Conservation (phyloP, 2,329 filamentous ascomycete genomes). For the Apiospora rasikravindrae region DNA sequence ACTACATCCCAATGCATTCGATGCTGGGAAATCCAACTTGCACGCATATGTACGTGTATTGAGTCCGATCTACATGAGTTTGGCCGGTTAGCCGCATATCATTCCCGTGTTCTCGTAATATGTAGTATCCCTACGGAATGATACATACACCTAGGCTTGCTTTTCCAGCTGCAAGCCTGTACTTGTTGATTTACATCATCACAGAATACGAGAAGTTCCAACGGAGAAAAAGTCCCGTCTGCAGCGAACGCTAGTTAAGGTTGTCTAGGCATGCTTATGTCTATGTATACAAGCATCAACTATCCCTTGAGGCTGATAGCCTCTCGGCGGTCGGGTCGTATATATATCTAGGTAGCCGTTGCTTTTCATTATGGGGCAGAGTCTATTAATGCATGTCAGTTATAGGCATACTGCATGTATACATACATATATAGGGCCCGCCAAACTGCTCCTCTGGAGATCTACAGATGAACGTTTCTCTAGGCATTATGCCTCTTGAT, state of each 20-base stretch:
- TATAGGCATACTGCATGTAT: not conserved
- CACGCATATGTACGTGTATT: not conserved
- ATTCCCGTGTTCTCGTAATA: not conserved
- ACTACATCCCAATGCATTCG: not conserved
- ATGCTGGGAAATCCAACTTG: not conserved
- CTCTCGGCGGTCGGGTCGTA: too few species aligned
- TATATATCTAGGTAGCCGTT: not conserved
- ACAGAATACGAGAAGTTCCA: not conserved
- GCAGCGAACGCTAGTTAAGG: not conserved
- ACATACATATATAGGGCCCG: not conserved
- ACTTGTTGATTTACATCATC: not conserved
- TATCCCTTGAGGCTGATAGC: too few species aligned
- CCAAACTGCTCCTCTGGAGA: not conserved
- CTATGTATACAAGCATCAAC: not conserved
- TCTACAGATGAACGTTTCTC: not conserved
- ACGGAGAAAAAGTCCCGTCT: not conserved
- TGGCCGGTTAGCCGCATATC: not conserved
- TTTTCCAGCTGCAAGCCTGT: not conserved
- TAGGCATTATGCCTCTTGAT: not conserved
- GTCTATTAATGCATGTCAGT: not conserved
- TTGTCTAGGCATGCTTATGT: not conserved
- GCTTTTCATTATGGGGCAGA: not conserved
- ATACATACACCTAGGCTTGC: not conserved
- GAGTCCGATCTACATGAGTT: not conserved
- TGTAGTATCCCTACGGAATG: constrained; percentile 4